Conservation (phyloP, 2,329 filamentous ascomycete species). For the Arthrobotrys entomopaga region DNA sequence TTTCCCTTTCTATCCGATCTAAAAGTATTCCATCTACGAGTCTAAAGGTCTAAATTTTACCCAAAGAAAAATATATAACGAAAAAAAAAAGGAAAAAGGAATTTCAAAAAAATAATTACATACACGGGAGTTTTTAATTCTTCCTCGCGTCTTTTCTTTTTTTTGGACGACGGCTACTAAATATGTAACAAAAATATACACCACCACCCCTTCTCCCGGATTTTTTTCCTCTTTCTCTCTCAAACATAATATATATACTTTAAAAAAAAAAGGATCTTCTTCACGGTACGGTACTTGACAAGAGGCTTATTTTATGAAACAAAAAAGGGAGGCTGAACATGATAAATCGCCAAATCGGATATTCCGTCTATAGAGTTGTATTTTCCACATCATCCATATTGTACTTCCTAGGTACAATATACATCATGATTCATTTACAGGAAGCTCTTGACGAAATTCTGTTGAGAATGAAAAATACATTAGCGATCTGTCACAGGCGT, state of each 20-base stretch:
- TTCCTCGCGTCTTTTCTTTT: slow-evolving; percentile 27
- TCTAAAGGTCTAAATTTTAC: slow-evolving; percentile 1
- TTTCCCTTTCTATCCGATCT: slow-evolving; percentile 4
- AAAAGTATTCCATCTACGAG: slow-evolving; percentile 30
- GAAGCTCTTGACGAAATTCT: slow-evolving; percentile 58
- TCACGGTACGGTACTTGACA: slow-evolving; percentile 31
- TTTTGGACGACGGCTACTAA: slow-evolving; percentile 40
- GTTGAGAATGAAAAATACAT: slow-evolving; percentile 15
- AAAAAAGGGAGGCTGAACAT: slow-evolving; percentile 21
- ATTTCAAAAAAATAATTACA: slow-evolving; percentile 47
- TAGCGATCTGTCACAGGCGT: slow-evolving; percentile 6
- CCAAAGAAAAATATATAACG: slow-evolving; percentile 17
- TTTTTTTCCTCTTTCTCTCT: slow-evolving; percentile 12
- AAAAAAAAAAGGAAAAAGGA: slow-evolving; percentile 30
- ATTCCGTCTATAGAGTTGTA: slow-evolving; percentile 42
- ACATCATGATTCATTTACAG: slow-evolving; percentile 44
- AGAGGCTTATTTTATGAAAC: slow-evolving; percentile 33
- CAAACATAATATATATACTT: slow-evolving; percentile 50
- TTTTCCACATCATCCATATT: slow-evolving; percentile 55
- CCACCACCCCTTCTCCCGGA: slow-evolving; percentile 7
- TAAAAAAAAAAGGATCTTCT: slow-evolving; percentile 38
- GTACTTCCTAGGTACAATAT: slow-evolving; percentile 54
- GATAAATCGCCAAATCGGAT: slow-evolving; percentile 35
- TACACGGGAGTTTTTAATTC: slow-evolving; percentile 32
- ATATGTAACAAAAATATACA: slow-evolving; percentile 49